Percentiles rank a stretch among this genome's conserved stretches.
phyloP scores from a whole-genome alignment of 1,139 yeast genomes.

The Suhomyces wounanorum region DNA sequence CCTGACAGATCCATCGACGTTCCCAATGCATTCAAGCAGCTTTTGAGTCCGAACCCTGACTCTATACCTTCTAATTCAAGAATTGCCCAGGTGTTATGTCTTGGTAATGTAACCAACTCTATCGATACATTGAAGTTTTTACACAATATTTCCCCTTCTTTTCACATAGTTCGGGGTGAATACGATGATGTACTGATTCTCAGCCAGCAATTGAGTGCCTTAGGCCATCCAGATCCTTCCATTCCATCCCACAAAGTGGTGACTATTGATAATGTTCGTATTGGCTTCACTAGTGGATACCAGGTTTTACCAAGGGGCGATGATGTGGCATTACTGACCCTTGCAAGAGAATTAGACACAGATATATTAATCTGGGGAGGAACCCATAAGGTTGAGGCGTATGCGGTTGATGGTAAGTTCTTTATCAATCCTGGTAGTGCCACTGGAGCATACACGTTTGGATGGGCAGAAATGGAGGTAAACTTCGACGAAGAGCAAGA shows the following conservation, averaged over 20 bases:
- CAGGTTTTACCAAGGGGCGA: constrained; percentile 84
- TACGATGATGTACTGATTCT: constrained; percentile 45
- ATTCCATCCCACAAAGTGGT: constrained; percentile 70
- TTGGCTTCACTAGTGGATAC: constrained; percentile 86
- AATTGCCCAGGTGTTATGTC: constrained; percentile 79
- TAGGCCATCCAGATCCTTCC: constrained; percentile 38
- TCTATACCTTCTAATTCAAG: constrained; percentile 56
- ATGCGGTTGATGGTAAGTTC: constrained; percentile 87
- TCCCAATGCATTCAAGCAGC: constrained; percentile 63
- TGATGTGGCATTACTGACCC: constrained; percentile 76
- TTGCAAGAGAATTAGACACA: constrained; percentile 90
- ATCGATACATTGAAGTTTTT: constrained; percentile 64
- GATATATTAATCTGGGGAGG: constrained; percentile 97
- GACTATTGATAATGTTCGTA: constrained; percentile 66
- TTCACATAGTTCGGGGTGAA: constrained; percentile 82
- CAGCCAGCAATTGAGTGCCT: constrained; percentile 33
- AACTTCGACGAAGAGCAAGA: constrained; percentile 29
- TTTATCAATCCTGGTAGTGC: constrained; percentile 96
- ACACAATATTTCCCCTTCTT: constrained; percentile 66
- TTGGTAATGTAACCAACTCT: constrained; percentile 83
- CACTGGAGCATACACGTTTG: constrained; percentile 79
- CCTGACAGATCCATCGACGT: constrained; percentile 78
- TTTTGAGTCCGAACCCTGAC: constrained; percentile 56
- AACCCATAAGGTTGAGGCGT: constrained; percentile 89
- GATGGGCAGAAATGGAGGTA: constrained; percentile 46